Conservation (phyloP, 805 yeast species). For the Lipomyces chichibuensis region DNA sequence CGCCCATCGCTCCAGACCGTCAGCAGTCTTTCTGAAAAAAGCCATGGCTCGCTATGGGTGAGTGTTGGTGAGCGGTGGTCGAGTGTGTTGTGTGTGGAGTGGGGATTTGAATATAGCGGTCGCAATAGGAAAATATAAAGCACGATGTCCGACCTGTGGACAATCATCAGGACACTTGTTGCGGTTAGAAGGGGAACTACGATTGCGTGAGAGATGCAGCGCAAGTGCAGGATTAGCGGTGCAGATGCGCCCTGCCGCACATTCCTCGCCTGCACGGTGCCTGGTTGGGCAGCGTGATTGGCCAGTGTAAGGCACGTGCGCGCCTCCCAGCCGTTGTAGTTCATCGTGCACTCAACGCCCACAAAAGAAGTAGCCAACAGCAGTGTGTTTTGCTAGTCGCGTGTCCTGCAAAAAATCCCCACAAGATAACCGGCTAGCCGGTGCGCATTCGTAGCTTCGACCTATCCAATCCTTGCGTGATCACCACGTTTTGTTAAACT, state of each 20-base stretch:
- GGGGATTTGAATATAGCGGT: not conserved
- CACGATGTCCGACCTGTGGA: too few species aligned
- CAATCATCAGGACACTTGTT: too few species aligned
- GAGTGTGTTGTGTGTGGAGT: slow-evolving; percentile 9
- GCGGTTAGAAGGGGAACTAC: too few species aligned
- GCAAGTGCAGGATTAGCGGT: not conserved
- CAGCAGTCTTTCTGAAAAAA: not conserved
- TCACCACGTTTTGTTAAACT: not conserved
- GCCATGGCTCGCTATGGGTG: not conserved
- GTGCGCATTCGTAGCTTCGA: not conserved
- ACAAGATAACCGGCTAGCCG: not conserved
- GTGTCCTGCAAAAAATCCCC: not conserved
- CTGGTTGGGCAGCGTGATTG: slow-evolving; percentile 2
- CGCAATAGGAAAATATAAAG: too few species aligned
- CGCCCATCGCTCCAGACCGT: slow-evolving; percentile 10
- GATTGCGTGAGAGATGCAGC: not conserved
- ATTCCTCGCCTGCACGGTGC: not conserved
- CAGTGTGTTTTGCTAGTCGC: not conserved
- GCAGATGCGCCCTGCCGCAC: not conserved
- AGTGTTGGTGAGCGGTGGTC: not conserved
- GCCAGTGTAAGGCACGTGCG: slow-evolving; percentile 18
- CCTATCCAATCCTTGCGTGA: not conserved
- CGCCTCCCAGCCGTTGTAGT: not conserved
- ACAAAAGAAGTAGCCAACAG: not conserved
- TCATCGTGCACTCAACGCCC: not conserved